Percentiles rank a stretch among this genome's conserved stretches.
These are phyloP conservation scores for Plectosphaerella sp. DNA, from an alignment of 2,329 filamentous ascomycete species.

Conservation along the genomic window DNA sequence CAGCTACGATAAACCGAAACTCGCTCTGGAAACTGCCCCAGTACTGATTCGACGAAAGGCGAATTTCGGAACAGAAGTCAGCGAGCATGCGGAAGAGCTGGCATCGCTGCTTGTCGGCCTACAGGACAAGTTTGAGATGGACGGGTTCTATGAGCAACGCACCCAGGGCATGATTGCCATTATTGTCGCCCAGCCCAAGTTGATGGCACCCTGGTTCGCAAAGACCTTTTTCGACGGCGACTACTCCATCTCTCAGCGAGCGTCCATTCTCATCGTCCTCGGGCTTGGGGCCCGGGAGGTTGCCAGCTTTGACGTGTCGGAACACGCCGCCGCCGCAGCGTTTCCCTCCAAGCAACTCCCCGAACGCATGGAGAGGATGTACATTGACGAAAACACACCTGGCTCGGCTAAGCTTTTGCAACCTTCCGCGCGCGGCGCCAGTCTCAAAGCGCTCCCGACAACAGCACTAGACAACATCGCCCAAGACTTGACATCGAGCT, in stretches of 20 bases:
- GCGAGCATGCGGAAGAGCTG: constrained; percentile 77
- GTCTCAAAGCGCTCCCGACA: constrained; percentile 46
- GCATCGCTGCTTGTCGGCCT: constrained; percentile 72
- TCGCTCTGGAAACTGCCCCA: constrained; percentile 74
- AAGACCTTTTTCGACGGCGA: constrained; percentile 88
- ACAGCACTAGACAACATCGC: constrained; percentile 67
- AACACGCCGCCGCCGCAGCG: constrained; percentile 40
- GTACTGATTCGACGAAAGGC: constrained; percentile 82
- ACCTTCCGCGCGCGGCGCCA: constrained; percentile 13
- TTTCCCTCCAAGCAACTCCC: constrained; percentile 85
- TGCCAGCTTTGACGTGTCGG: constrained; percentile 65
- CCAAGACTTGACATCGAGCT: constrained; percentile 60
- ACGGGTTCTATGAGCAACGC: constrained; percentile 69
- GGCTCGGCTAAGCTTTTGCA: background rate
- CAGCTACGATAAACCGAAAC: constrained; percentile 76
- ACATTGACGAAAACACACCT: constrained; percentile 35
- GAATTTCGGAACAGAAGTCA: constrained; percentile 82
- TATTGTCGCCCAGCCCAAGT: constrained; percentile 68
- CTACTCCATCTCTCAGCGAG: constrained; percentile 81
- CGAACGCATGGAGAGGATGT: constrained; percentile 67
- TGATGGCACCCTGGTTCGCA: constrained; percentile 80
- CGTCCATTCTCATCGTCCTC: constrained; percentile 74
- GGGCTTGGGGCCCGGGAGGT: constrained; percentile 81
- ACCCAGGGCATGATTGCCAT: constrained; percentile 80
- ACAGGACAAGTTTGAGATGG: constrained; percentile 79